Percentiles rank a stretch among this genome's conserved stretches.
Evolutionary conservation across 106 monocot species (phyloP).

Genomic region (Vanilla planifolia): DNA sequence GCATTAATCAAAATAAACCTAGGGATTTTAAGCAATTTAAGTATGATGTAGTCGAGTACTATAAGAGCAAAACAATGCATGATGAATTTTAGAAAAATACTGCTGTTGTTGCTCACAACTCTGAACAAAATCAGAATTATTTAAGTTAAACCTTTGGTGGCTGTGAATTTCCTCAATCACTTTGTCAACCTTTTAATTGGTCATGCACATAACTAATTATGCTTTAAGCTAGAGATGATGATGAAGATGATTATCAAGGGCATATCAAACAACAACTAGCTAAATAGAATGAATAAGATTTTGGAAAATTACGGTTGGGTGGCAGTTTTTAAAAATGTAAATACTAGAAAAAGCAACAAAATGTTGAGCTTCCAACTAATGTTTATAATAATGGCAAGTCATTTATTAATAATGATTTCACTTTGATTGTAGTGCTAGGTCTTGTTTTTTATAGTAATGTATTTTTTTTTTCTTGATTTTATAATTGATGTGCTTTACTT

Average conservation of each 20-base stretch:
- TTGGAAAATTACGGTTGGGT: conserved; percentile 88
- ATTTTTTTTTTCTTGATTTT: not conserved
- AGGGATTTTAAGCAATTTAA: conserved; percentile 37
- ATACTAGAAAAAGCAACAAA: conserved; percentile 32
- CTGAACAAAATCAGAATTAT: conserved; percentile 26
- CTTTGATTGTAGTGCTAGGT: not conserved
- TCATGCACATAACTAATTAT: too few relatives aligned
- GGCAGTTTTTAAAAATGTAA: conserved; percentile 86
- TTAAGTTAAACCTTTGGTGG: conserved; percentile 35
- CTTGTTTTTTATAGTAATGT: not conserved
- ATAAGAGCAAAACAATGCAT: conserved; percentile 20
- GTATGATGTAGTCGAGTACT: conserved; percentile 28
- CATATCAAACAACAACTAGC: conserved; percentile 77
- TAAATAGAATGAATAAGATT: conserved; percentile 74
- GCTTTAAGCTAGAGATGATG: conserved; percentile 57
- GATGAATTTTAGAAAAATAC: too few relatives aligned
- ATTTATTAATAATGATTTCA: not conserved
- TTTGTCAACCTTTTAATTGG: not conserved
- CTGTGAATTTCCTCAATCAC: not conserved
- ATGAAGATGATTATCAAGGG: conserved; percentile 75
- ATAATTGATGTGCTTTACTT: too few relatives aligned
- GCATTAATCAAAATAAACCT: too few relatives aligned
- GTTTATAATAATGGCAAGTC: conserved; percentile 38
- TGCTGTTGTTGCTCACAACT: conserved; percentile 12
- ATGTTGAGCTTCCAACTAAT: conserved; percentile 20